These are phyloP conservation scores for Malus sieversii DNA, from an alignment of 306 rosid genomes.

Conservation along the genomic window DNA sequence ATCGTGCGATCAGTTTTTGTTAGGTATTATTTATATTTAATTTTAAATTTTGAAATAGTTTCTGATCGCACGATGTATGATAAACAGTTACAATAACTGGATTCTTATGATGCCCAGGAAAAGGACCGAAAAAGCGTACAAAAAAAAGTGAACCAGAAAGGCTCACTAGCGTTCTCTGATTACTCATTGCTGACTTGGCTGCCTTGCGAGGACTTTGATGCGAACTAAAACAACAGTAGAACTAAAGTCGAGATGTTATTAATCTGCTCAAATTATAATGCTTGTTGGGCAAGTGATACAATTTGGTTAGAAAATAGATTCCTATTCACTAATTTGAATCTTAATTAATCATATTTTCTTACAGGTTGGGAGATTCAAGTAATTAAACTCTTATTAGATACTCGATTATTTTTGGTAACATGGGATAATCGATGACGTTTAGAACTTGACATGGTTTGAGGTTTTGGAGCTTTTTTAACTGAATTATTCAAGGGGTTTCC, in stretches of 20 bases:
- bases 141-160: too few relatives aligned
- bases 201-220: background rate
- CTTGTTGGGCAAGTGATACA: background rate
- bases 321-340: background rate
- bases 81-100: fast-evolving
- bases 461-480: background rate
- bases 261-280: too few relatives aligned
- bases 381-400: background rate
- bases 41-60: too few relatives aligned
- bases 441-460: background rate
- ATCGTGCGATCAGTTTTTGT: too few relatives aligned
- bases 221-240: too few relatives aligned
- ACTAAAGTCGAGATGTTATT: too few relatives aligned
- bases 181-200: conserved; percentile 1
- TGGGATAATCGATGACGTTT: background rate
- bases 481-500: background rate
- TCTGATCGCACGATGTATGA: fast-evolving
- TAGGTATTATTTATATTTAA: too few relatives aligned
- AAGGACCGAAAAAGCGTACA: background rate
- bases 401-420: background rate
- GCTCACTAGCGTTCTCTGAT: background rate
- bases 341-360: background rate
- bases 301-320: too few relatives aligned
- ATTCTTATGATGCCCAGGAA: too few relatives aligned
- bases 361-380: background rate